A percentile compares a stretch with the other conserved stretches of the same genome.
Evolutionary conservation across 306 rosid species (phyloP).

Genomic region (Elaeagnus macrophylla): DNA sequence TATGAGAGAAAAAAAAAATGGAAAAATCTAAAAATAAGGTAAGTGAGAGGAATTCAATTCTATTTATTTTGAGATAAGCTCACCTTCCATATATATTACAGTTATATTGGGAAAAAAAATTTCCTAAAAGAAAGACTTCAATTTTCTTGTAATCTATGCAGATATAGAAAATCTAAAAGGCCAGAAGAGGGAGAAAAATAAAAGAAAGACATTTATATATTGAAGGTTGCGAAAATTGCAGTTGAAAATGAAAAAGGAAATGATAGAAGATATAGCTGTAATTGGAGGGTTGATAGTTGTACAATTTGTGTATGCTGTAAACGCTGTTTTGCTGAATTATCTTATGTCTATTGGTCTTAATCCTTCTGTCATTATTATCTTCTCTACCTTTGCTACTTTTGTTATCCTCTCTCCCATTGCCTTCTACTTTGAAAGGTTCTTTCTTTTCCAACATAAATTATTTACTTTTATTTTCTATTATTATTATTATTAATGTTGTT

Average conservation of each 20-base stretch:
- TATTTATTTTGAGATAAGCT: too few species aligned
- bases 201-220: neutral
- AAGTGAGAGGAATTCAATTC: too few species aligned
- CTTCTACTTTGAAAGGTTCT: constrained; percentile 61
- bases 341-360: constrained; percentile 54
- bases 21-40: too few species aligned
- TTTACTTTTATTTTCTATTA: constrained; percentile 1
- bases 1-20: too few species aligned
- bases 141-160: too few species aligned
- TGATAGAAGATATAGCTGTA: constrained; percentile 38
- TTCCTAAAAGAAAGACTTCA: too few species aligned
- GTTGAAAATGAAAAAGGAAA: constrained; percentile 8
- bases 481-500: too few species aligned
- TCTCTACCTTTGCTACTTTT: constrained; percentile 53
- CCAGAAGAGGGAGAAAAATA: neutral
- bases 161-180: too few species aligned
- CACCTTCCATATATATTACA: too few species aligned
- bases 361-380: constrained; percentile 52
- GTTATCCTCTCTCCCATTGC: constrained; percentile 60
- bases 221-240: neutral
- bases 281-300: constrained; percentile 49
- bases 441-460: neutral
- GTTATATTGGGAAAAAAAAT: too few species aligned
- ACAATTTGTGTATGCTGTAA: constrained; percentile 61
- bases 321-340: constrained; percentile 48